Base-by-base conservation (phyloP, 1,284 basidiomycete species). In the Ustilago lituana region DNA sequence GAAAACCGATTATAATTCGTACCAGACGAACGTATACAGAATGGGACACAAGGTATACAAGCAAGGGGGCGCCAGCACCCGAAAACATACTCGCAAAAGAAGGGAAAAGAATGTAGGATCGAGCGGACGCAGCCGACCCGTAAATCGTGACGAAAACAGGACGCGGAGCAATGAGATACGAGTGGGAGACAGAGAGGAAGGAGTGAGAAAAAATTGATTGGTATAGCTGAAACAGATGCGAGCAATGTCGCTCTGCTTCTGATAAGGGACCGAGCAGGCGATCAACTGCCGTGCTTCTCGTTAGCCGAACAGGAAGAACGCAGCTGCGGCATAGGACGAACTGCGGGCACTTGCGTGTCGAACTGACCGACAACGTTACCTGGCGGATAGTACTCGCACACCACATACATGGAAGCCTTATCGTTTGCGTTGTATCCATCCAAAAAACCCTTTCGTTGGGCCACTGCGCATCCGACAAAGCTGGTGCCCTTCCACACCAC, bases 321-420 rank as follows among this genome's bases (percentile, higher is more conserved):
- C 19, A 62, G 33, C 29, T 56, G 48, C 0, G 63, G 36, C 41
- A 39, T 58, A 8, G 63, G 63, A 3, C 26, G 43, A 8, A 53
- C 57, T 2, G 50, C 22, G 9, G 57, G 57, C 5, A 65, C 58
- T 29, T 62, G 55, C 3, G 35, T 17, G 1, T 59, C 59, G 20
- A 59, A 54, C 11, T 55, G 40, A 4, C 55, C 59, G 17, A 32
- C 23, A 24, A 66, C 45, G 38, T 71, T 66, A 35, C 68, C 68
- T 9, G 63, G 41, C 5, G 68, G 68, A 32, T 59, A 71, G 52
- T 71, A 71, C 36, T 60, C 59, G 56, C 68, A 71, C 20, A 66
- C 63, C 27, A 66, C 44, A 22, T 63, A 71, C 54, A 66, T 58
- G 5, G 50, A 53, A 1, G 55, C 46, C 27, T 39, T 32, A 0